Evolutionary conservation across 495 filamentous ascomycete genomes (phyloP), one percentile per base, ranked within the genome.

Genomic region (Haplographium delicatum): DNA sequence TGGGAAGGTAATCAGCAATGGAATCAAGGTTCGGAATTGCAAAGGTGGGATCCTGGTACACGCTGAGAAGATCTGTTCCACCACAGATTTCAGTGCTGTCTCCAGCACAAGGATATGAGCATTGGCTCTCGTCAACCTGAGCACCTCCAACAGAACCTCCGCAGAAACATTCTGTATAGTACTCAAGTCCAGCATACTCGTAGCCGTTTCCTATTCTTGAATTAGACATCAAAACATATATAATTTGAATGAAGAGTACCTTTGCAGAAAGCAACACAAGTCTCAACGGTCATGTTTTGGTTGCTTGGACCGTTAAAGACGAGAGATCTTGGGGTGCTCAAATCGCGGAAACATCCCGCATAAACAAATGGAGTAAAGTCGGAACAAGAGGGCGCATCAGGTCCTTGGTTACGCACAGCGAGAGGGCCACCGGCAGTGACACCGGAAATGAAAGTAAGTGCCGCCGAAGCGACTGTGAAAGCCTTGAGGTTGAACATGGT

Each of bases 41-140:
- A 56, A 74, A 80, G 19, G 74, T 80, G 1, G 74, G 68, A 35
- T 80, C 76, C 56, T 72, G 66, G 48, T 71, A 80, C 48, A 79
- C 53, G 18, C 71, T 77, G 42, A 77, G 58, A 26, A 61, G 48
- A 33, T 71, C 63, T 50, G 67, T 60, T 2, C 69, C 75, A 23
- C 76, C 76, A 52, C 76, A 80, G 20, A 54, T 68, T 59, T 78
- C 50, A 20, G 54, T 49, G 6, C 49, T 56, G 63, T 78, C 64
- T 24, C 73, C 75, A 18, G 59, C 67, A 57, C 76, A 80, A 39
- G 71, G 65, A 38, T 63, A 68, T 45, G 54, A 66, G 62, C 76
- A 80, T 23, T 66, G 45, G 27, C 50, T 42, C 33, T 76, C 69
- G 23, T 54, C 53, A 5, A 55, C 41, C 26, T 57, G 58, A 42